Evolutionary conservation across 768 basidiomycete species (phyloP), one percentile per base, ranked within the genome.

Genomic region (Pulveroboletus sp.): DNA sequence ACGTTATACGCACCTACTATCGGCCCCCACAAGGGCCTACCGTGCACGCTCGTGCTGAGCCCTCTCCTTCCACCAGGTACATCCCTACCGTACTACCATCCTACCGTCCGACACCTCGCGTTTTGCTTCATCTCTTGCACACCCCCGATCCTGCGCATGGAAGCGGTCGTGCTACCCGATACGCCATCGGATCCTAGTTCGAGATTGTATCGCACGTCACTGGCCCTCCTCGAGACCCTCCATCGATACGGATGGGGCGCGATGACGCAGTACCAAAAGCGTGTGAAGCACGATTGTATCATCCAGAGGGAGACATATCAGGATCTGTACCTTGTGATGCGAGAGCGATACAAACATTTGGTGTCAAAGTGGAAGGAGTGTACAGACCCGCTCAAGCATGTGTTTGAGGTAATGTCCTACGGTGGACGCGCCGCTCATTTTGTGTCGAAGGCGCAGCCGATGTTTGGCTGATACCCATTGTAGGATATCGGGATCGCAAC

Each of bases 401-500:
- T 94, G 7, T 94, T 86, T 49, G 92, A 94, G 79, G 89, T 84
- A 49, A 26, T 10, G n/a, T 28, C 2, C n/a, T 5, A 17, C 38
- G 35, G 13, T 5, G n/a, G 28, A 37, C n/a, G 4, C 17, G 10
- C 11, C 11, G 9, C 6, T 32, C 30, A 13, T 32, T 14, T 15
- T 30, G 30, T 18, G 6, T 39, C 7, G 4, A 24, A 39, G 14
- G 39, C 13, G 5, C 26, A 5, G 5, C 13, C 9, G 37, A 18
- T 13, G 33, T 8, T 24, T 33, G 18, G 33, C 40, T 57, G 32
- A 52, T 26, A 10, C 31, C 7, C 36, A 14, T 33, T 40, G 30
- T 58, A 95, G 88, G 95, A 98, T 64, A 91, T 97, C 32, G 91
- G 91, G 14, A 94, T 98, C 38, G 93, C 93, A 3, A 91, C 92